Conservation (phyloP, 352 stramenopile genomes). For the Phytopythium sindhum region DNA sequence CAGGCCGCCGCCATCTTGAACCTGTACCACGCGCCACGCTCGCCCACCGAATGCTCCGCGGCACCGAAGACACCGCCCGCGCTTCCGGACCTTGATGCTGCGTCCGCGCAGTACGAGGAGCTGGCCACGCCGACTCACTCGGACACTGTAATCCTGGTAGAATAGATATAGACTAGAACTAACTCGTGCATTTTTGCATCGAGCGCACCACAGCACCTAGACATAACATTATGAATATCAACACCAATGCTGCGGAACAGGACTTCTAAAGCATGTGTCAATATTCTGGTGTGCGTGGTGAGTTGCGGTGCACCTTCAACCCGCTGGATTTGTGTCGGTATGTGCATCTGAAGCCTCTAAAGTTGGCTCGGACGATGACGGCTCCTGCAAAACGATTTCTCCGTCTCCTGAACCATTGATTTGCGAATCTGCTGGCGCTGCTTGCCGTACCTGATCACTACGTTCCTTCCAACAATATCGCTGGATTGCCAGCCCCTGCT, state of each 20-base stretch:
- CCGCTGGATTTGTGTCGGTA: no score
- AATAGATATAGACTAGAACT: not conserved
- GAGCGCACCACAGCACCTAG: not conserved
- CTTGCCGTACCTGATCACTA: not conserved
- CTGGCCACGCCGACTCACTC: constrained; percentile 1
- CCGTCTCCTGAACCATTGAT: not conserved
- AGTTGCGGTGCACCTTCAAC: no score
- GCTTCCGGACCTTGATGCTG: not conserved
- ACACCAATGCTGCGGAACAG: no score
- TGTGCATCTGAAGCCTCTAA: no score
- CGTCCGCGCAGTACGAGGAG: constrained; percentile 1
- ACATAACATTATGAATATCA: not conserved
- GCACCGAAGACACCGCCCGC: not conserved
- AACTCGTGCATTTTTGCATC: not conserved
- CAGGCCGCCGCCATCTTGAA: not conserved
- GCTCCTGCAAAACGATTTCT: not conserved
- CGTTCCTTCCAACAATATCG: not conserved
- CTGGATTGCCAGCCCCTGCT: not conserved
- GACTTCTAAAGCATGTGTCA: no score
- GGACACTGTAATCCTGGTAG: constrained; percentile 4
- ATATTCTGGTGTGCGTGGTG: no score
- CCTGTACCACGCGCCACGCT: not conserved
- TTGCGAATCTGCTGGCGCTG: not conserved
- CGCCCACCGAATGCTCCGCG: not conserved
- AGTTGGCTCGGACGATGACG: not conserved